Evolutionary conservation across 768 basidiomycete genomes (phyloP).

Genomic region (Boletus pseudopeckii): DNA sequence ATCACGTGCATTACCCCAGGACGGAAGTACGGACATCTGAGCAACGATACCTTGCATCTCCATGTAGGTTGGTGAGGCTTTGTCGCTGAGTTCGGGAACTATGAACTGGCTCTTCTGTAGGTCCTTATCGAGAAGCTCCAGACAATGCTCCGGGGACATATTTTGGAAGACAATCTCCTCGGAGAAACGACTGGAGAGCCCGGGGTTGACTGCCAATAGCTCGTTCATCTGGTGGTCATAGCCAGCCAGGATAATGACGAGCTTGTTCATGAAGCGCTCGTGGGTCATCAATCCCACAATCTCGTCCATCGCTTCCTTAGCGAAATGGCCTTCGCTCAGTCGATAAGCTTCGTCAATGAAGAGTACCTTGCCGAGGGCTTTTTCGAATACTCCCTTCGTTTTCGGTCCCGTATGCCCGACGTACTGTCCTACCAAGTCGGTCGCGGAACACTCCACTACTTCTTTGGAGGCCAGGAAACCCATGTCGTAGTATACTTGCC

Average conservation of each 20-base stretch:
- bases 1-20: conserved; percentile 73
- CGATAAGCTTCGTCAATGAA: conserved; percentile 77
- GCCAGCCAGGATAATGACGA: conserved; percentile 68
- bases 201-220: conserved; percentile 57
- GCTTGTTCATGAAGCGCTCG: conserved; percentile 52
- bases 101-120: conserved; percentile 42
- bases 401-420: conserved; percentile 74
- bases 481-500: conserved; percentile 65
- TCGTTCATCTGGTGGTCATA: conserved; percentile 68
- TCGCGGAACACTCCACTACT: conserved; percentile 66
- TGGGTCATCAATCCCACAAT: conserved; percentile 64
- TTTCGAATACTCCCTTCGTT: conserved; percentile 56
- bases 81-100: conserved; percentile 33
- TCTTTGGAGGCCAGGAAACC: conserved; percentile 49
- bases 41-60: conserved; percentile 40
- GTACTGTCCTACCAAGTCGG: conserved; percentile 68
- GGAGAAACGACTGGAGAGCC: conserved; percentile 68
- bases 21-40: conserved; percentile 43
- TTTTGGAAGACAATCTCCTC: conserved; percentile 57
- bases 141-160: conserved; percentile 49
- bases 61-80: not conserved
- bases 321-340: conserved; percentile 58
- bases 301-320: conserved; percentile 73
- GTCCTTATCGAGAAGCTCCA: conserved; percentile 48
- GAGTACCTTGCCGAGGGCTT: conserved; percentile 63